phyloP scores from a whole-genome alignment of 73 alveolate species.

The Paramecium sexaurelia region DNA sequence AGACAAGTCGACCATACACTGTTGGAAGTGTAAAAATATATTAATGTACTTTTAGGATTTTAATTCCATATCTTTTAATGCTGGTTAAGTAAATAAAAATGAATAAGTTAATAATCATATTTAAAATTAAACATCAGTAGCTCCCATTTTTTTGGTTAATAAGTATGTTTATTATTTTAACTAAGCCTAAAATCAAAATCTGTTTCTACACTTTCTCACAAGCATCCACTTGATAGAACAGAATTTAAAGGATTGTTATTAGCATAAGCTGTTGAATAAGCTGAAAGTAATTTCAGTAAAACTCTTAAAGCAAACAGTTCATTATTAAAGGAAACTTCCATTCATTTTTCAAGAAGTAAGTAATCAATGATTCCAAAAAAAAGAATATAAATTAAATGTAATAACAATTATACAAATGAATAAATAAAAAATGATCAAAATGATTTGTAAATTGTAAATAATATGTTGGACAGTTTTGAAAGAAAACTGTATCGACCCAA shows the following conservation, averaged over 20 bases:
- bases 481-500: background rate
- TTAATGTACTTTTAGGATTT: background rate
- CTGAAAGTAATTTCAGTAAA: slow-evolving; percentile 41
- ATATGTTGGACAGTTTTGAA: slow-evolving; percentile 44
- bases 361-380: background rate
- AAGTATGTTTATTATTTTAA: background rate
- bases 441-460: background rate
- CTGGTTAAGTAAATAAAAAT: background rate
- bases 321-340: background rate
- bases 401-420: background rate
- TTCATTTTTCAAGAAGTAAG: background rate
- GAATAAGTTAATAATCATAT: background rate
- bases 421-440: background rate
- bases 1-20: slow-evolving; percentile 32
- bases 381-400: background rate
- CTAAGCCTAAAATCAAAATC: background rate
- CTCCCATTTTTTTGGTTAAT: background rate
- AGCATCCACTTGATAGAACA: slow-evolving; percentile 41
- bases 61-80: background rate
- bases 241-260: slow-evolving; percentile 44
- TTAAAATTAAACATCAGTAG: background rate
- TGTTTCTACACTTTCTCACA: background rate
- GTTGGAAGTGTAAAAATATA: slow-evolving; percentile 15
- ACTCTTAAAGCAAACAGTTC: slow-evolving; percentile 20
- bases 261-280: slow-evolving; percentile 48